Evolutionary conservation across 1,284 basidiomycete species (phyloP).

Genomic region (Mrakiaceae sp.): DNA sequence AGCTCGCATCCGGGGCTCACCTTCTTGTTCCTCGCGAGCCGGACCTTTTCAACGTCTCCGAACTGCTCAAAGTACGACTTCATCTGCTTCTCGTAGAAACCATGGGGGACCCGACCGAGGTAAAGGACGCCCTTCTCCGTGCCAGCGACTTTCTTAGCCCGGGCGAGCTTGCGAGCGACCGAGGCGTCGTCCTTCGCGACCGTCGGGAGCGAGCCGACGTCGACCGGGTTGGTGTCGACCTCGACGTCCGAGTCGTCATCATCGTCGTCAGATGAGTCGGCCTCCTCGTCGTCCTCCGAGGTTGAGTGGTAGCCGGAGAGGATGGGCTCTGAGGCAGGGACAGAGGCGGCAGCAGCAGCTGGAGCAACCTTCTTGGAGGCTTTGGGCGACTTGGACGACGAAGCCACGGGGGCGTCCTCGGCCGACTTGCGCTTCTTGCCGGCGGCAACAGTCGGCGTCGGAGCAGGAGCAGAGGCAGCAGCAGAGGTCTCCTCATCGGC

Average conservation of each 20-base stretch:
- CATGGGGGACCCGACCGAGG: constrained; percentile 85
- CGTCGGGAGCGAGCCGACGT: constrained; percentile 56
- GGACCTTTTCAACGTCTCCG: constrained; percentile 75
- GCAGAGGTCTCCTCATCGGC: not conserved
- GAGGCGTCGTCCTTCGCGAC: constrained; percentile 71
- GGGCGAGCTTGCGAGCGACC: constrained; percentile 68
- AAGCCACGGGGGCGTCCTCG: not conserved
- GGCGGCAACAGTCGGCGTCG: not conserved
- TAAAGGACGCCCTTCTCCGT: constrained; percentile 67
- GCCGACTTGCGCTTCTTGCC: constrained; percentile 16
- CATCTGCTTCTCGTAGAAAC: constrained; percentile 94
- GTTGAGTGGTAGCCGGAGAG: constrained; percentile 31
- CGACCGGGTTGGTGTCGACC: constrained; percentile 26
- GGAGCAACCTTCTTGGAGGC: not conserved
- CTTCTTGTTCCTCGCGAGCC: constrained; percentile 88
- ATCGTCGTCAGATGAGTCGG: constrained; percentile 69
- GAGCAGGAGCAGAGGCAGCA: not conserved
- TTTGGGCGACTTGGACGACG: constrained; percentile 11
- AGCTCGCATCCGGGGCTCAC: constrained; percentile 35
- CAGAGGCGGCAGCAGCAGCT: not conserved
- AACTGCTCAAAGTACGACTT: constrained; percentile 90
- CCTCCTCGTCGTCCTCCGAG: constrained; percentile 46
- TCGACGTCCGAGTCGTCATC: constrained; percentile 46
- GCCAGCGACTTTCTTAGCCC: constrained; percentile 48
- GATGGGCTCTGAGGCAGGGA: constrained; percentile 1